These are phyloP conservation scores for Colletotrichum sp. DNA, from an alignment of 2,329 filamentous ascomycete genomes.

Conservation along the genomic window DNA sequence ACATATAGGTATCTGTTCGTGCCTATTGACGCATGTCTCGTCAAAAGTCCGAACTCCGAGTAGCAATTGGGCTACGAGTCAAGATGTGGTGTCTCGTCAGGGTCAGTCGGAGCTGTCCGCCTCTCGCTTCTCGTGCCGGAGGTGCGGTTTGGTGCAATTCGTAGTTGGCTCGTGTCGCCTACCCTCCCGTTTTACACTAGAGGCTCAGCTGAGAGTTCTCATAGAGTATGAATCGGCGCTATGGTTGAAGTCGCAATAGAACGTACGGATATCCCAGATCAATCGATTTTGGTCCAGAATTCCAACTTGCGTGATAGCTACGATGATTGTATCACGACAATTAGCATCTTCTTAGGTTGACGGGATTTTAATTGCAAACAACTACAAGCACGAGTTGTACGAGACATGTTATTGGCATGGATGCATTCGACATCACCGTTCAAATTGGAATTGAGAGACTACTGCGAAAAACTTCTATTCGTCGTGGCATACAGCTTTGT, in stretches of 20 bases:
- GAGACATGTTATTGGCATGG: neutral
- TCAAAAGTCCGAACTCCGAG: neutral
- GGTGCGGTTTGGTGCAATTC: neutral
- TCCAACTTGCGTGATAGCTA: neutral
- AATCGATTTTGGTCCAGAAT: neutral
- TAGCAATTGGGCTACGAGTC: neutral
- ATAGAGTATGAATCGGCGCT: neutral
- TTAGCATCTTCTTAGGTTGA: neutral
- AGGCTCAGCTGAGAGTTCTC: neutral
- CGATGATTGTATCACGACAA: neutral
- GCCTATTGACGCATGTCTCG: neutral
- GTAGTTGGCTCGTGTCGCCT: neutral
- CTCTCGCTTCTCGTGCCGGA: neutral
- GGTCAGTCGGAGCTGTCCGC: neutral
- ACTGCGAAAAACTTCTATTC: neutral
- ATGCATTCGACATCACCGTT: neutral
- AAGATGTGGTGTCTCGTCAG: neutral
- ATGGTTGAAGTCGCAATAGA: neutral
- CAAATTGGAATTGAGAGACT: neutral
- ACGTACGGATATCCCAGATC: neutral
- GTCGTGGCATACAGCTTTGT: neutral
- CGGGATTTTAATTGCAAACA: neutral
- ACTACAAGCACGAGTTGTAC: neutral
- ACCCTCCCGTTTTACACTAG: neutral
- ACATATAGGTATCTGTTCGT: neutral